Conservation (phyloP, 2,329 filamentous ascomycete genomes). For the Fusarium protoensiforme region DNA sequence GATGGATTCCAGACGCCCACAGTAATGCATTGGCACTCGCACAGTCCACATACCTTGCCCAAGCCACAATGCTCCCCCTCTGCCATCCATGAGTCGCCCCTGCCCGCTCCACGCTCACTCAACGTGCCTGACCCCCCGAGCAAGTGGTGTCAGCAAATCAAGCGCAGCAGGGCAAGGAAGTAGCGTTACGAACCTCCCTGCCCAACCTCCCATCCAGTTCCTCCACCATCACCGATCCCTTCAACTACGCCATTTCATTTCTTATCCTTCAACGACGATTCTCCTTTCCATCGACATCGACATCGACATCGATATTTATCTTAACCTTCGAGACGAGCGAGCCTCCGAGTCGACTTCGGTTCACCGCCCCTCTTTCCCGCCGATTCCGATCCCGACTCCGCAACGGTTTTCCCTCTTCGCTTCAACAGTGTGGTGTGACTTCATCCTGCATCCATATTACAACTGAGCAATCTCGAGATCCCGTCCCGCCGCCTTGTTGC, state of each 20-base stretch:
- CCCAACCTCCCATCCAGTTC: conserved; percentile 26
- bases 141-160: conserved; percentile 25
- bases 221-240: conserved; percentile 5
- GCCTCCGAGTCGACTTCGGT: background rate
- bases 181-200: conserved; percentile 19
- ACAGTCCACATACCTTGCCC: conserved; percentile 23
- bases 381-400: conserved; percentile 28
- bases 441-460: conserved; percentile 33
- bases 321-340: background rate
- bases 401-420: conserved; percentile 16
- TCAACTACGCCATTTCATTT: background rate
- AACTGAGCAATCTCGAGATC: conserved; percentile 1
- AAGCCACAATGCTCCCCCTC: conserved; percentile 31
- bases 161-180: conserved; percentile 31
- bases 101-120: conserved; percentile 10
- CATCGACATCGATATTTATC: background rate
- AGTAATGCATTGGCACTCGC: background rate
- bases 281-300: background rate
- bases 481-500: background rate
- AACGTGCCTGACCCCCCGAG: conserved; percentile 21
- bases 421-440: conserved; percentile 37
- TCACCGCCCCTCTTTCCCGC: conserved; percentile 13
- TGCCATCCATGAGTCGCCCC: conserved; percentile 11
- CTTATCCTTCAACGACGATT: background rate
- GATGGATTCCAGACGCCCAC: conserved; percentile 15